phyloP scores from a whole-genome alignment of 2,329 filamentous ascomycete species.

The Pyrenophora teres region DNA sequence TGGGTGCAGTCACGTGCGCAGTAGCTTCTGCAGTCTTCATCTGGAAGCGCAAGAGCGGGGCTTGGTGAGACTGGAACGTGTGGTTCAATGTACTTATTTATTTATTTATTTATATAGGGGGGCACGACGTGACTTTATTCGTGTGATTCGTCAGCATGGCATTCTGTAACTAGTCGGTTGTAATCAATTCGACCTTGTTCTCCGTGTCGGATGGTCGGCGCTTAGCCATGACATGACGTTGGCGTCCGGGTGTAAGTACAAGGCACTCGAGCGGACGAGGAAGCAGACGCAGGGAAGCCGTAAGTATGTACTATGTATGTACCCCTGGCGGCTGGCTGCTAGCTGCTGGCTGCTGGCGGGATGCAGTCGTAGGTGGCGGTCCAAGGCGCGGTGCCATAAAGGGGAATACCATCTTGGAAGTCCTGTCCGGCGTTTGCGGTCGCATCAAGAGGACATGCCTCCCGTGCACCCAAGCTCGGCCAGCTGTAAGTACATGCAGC shows the following conservation, averaged over 20 bases:
- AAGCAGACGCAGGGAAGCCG: constrained; percentile 6
- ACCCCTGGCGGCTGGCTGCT: constrained; percentile 3
- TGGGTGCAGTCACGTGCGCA: constrained; percentile 70
- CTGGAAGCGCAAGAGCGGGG: constrained; percentile 56
- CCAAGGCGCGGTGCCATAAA: too few species aligned
- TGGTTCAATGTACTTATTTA: too few species aligned
- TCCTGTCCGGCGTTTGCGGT: neutral
- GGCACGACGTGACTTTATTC: too few species aligned
- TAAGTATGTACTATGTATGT: neutral
- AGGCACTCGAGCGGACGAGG: constrained; percentile 10
- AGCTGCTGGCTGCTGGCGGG: neutral
- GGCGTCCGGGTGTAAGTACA: constrained; percentile 5
- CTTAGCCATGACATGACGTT: constrained; percentile 18
- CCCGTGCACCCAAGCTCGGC: neutral
- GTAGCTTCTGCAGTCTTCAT: constrained; percentile 64
- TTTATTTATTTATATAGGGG: too few species aligned
- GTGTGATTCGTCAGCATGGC: neutral
- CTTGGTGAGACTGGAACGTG: constrained; percentile 2
- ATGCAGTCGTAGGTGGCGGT: neutral
- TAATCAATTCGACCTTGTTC: neutral
- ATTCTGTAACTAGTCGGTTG: neutral
- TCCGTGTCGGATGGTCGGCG: constrained; percentile 1
- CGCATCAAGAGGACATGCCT: neutral
- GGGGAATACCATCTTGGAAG: too few species aligned
- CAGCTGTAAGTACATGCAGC: neutral